A percentile compares a stretch with the other conserved stretches of the same genome.
phyloP scores from a whole-genome alignment of 192 early-diverging fungal genomes.

The Coemansia sp. region DNA sequence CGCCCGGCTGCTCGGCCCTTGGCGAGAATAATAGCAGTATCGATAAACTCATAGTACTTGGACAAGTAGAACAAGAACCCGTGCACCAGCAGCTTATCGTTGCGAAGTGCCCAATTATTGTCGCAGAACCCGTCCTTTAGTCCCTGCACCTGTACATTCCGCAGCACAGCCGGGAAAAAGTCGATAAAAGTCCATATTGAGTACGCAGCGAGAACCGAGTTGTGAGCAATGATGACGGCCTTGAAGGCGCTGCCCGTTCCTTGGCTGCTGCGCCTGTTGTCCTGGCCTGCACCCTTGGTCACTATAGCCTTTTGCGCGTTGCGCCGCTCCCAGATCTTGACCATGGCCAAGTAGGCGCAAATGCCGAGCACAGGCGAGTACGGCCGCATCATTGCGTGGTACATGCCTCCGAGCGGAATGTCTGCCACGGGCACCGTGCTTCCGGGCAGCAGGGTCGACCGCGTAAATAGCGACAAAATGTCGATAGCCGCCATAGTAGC shows the following conservation, averaged over 20 bases:
- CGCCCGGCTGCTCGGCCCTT: constrained; percentile 73
- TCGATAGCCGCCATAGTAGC: neutral
- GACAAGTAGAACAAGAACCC: constrained; percentile 88
- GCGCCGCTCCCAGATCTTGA: constrained; percentile 27
- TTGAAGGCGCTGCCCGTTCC: constrained; percentile 60
- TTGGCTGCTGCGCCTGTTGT: neutral
- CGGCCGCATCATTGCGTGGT: constrained; percentile 70
- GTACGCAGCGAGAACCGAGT: constrained; percentile 70
- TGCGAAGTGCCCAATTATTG: constrained; percentile 65
- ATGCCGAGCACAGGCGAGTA: constrained; percentile 62
- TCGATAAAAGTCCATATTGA: constrained; percentile 75
- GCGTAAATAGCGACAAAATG: constrained; percentile 1
- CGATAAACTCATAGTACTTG: constrained; percentile 88
- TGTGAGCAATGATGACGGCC: constrained; percentile 78
- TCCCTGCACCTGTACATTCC: constrained; percentile 57
- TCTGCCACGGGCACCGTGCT: constrained; percentile 28
- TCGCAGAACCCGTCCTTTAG: constrained; percentile 74
- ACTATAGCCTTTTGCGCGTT: constrained; percentile 18
- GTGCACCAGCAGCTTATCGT: constrained; percentile 71
- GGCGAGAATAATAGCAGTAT: constrained; percentile 82
- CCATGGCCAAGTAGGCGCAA: constrained; percentile 18
- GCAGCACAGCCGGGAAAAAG: constrained; percentile 64
- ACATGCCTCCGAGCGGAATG: constrained; percentile 67
- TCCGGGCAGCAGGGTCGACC: constrained; percentile 3
- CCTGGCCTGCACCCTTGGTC: constrained; percentile 4